These are phyloP conservation scores for Hypholoma sublateritium DNA, from an alignment of 768 basidiomycete species.

Conservation along the genomic window DNA sequence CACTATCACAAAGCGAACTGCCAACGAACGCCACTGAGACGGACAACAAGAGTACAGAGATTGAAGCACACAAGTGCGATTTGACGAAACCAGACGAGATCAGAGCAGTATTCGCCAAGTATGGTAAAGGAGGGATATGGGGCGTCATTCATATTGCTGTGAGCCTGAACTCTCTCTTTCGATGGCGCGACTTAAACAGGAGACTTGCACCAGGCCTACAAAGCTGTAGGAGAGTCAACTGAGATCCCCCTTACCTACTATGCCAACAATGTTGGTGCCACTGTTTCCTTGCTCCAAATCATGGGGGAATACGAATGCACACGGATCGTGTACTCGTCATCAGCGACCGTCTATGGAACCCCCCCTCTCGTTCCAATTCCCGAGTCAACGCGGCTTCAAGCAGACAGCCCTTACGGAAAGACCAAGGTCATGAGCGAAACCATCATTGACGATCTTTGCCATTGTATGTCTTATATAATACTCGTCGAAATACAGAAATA, in stretches of 20 bases:
- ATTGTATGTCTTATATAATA: conserved; percentile 44
- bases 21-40: conserved; percentile 60
- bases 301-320: conserved; percentile 85
- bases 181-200: conserved; percentile 1
- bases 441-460: conserved; percentile 85
- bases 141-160: conserved; percentile 96
- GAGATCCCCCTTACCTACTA: conserved; percentile 94
- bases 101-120: conserved; percentile 76
- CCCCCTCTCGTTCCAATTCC: conserved; percentile 93
- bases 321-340: conserved; percentile 94
- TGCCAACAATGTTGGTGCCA: conserved; percentile 89
- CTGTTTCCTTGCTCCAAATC: conserved; percentile 79
- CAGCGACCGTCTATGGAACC: conserved; percentile 96
- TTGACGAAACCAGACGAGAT: conserved; percentile 73
- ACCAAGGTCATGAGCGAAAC: conserved; percentile 96
- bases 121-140: conserved; percentile 91
- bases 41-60: conserved; percentile 70
- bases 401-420: conserved; percentile 92
- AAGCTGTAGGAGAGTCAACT: conserved; percentile 96
- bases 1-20: conserved; percentile 77
- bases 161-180: conserved; percentile 28
- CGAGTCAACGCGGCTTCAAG: conserved; percentile 82
- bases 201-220: conserved; percentile 68
- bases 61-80: conserved; percentile 73
- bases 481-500: conserved; percentile 1